phyloP scores from a whole-genome alignment of 345 rosid genomes.

The Salix brachista region DNA sequence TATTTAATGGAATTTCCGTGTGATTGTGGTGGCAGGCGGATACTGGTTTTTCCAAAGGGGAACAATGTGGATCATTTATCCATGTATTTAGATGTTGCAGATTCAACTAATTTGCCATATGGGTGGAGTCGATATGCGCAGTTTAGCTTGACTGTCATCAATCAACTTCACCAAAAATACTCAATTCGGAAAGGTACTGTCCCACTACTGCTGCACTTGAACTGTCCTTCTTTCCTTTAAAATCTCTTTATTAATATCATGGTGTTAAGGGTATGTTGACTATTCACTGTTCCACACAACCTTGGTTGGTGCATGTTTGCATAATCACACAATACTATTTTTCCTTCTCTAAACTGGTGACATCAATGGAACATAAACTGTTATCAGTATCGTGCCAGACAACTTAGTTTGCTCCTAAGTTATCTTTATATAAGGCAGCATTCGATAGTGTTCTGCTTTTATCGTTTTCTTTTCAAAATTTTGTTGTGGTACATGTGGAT shows the following conservation, averaged over 20 bases:
- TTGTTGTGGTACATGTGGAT: background rate
- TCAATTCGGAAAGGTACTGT: slow-evolving; percentile 34
- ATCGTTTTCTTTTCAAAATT: background rate
- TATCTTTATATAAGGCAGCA: background rate
- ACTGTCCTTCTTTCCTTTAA: background rate
- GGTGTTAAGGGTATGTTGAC: background rate
- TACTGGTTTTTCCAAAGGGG: slow-evolving; percentile 45
- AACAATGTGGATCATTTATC: slow-evolving; percentile 43
- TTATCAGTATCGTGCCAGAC: background rate
- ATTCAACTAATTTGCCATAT: slow-evolving; percentile 33
- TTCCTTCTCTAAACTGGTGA: background rate
- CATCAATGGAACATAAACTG: background rate
- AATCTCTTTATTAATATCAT: background rate
- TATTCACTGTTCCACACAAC: background rate
- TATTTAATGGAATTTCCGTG: background rate
- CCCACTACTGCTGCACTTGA: background rate
- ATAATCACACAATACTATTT: background rate
- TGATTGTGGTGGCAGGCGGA: slow-evolving; percentile 33
- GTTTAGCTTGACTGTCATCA: slow-evolving; percentile 36
- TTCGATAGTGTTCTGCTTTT: background rate
- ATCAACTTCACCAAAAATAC: slow-evolving; percentile 35
- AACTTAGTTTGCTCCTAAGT: background rate
- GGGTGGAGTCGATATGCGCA: slow-evolving; percentile 51
- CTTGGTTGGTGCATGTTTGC: background rate
- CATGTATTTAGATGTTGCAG: slow-evolving; percentile 44